A percentile compares a stretch with the other conserved stretches of the same genome.
Evolutionary conservation across 441 rosid genomes (phyloP).

Genomic region (Euphorbia schlechtendalii): DNA sequence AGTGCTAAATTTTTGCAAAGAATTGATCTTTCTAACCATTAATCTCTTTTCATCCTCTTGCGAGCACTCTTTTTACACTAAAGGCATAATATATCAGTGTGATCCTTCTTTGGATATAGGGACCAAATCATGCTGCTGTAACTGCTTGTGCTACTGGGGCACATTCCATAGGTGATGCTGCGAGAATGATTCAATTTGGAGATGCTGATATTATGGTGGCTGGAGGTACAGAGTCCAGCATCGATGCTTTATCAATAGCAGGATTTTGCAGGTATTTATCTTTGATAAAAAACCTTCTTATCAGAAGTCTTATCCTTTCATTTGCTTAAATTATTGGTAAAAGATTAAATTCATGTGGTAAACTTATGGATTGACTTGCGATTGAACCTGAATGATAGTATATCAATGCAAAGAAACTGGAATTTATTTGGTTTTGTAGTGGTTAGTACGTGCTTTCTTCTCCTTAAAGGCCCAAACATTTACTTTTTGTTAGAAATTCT

Average conservation of each 20-base stretch:
- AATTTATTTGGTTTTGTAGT: not conserved
- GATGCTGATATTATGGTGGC: conserved; percentile 95
- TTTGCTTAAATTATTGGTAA: not conserved
- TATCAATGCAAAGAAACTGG: not conserved
- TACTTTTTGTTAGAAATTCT: not conserved
- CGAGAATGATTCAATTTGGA: conserved; percentile 95
- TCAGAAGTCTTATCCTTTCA: not conserved
- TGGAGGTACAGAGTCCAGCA: conserved; percentile 95
- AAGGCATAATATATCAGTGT: conserved; percentile 14
- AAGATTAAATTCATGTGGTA: not conserved
- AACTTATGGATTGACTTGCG: not conserved
- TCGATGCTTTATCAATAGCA: conserved; percentile 89
- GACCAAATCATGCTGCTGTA: conserved; percentile 98
- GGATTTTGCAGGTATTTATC: conserved; percentile 77
- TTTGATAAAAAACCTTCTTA: conserved; percentile 1
- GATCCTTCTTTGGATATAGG: conserved; percentile 44
- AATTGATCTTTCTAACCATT: not conserved
- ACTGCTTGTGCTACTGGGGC: conserved; percentile 99
- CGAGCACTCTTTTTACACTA: not conserved
- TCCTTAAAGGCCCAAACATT: too few species aligned
- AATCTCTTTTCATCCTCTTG: conserved; percentile 2
- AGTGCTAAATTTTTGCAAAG: not conserved
- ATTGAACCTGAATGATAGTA: too few species aligned
- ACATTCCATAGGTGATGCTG: conserved; percentile 92
- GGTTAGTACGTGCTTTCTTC: not conserved